phyloP scores from a whole-genome alignment of 2,329 filamentous ascomycete species.

The Aspergillus neotritici region DNA sequence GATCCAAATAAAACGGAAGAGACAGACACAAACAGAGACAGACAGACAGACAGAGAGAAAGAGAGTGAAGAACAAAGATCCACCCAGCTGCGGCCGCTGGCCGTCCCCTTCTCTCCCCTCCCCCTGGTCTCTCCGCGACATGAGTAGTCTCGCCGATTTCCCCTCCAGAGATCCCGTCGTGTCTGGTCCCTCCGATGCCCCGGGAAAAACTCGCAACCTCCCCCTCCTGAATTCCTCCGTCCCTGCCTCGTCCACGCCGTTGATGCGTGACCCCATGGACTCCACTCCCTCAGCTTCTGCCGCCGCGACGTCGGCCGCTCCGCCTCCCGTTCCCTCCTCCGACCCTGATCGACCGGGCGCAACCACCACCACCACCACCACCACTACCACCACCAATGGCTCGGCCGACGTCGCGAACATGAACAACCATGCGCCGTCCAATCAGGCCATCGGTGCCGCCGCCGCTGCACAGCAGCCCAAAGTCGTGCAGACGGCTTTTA shows the following conservation, averaged over 20 bases:
- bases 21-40: background rate
- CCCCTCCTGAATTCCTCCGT: conserved; percentile 48
- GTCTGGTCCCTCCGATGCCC: conserved; percentile 35
- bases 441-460: conserved; percentile 41
- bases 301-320: conserved; percentile 37
- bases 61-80: conserved; percentile 1
- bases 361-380: conserved; percentile 27
- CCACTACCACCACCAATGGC: conserved; percentile 28
- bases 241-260: conserved; percentile 32
- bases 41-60: background rate
- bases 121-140: conserved; percentile 19
- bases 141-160: conserved; percentile 39
- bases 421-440: conserved; percentile 22
- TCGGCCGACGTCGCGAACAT: conserved; percentile 24
- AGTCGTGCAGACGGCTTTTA: conserved; percentile 96
- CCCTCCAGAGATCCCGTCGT: conserved; percentile 42
- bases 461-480: conserved; percentile 78
- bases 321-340: conserved; percentile 45
- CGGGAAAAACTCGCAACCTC: conserved; percentile 46
- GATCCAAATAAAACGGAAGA: too few relatives aligned
- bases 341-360: conserved; percentile 42
- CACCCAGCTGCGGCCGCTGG: conserved; percentile 11
- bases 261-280: conserved; percentile 52
- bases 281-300: conserved; percentile 45
- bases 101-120: conserved; percentile 11